A percentile compares a stretch with the other conserved stretches of the same genome.
These are phyloP conservation scores for Globisporangium irregulare DNA, from an alignment of 352 stramenopile species.

Conservation along the genomic window DNA sequence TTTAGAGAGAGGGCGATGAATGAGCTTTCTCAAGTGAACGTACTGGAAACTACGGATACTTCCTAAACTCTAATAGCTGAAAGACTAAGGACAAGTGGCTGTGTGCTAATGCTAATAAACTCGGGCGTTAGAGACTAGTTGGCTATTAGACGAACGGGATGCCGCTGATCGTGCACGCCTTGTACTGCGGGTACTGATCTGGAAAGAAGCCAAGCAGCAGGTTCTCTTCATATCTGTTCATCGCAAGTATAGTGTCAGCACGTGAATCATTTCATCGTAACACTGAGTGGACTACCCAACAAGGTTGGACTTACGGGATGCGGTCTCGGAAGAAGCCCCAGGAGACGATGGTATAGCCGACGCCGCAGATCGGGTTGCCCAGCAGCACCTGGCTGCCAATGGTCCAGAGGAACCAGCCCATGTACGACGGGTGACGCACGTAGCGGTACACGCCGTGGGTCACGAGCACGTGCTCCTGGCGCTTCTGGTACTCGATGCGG, in stretches of 20 bases:
- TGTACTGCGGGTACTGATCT: conserved; percentile 91
- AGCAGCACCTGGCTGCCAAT: conserved; percentile 94
- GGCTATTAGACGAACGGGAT: conserved; percentile 87
- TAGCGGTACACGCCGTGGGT: conserved; percentile 91
- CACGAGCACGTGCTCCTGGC: conserved; percentile 92
- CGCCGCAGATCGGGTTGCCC: conserved; percentile 84
- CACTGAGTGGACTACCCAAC: background rate
- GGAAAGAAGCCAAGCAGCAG: conserved; percentile 90
- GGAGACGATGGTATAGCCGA: conserved; percentile 86
- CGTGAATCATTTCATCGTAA: background rate
- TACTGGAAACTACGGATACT: background rate
- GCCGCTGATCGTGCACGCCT: conserved; percentile 82
- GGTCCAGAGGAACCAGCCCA: conserved; percentile 97
- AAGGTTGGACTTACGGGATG: conserved; percentile 79
- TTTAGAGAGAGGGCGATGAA: background rate
- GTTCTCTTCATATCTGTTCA: conserved; percentile 88
- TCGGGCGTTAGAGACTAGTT: background rate
- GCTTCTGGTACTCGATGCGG: conserved; percentile 92
- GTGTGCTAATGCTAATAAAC: background rate
- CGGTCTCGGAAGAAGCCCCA: conserved; percentile 95
- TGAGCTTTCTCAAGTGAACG: background rate
- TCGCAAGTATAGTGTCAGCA: conserved; percentile 1
- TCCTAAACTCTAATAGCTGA: conserved; percentile 9
- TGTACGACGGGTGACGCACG: conserved; percentile 94
- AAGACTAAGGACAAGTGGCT: background rate